A percentile compares a stretch with the other conserved stretches of the same genome.
These are phyloP conservation scores for Boletus patriciae DNA, from an alignment of 768 basidiomycete species.

Conservation along the genomic window DNA sequence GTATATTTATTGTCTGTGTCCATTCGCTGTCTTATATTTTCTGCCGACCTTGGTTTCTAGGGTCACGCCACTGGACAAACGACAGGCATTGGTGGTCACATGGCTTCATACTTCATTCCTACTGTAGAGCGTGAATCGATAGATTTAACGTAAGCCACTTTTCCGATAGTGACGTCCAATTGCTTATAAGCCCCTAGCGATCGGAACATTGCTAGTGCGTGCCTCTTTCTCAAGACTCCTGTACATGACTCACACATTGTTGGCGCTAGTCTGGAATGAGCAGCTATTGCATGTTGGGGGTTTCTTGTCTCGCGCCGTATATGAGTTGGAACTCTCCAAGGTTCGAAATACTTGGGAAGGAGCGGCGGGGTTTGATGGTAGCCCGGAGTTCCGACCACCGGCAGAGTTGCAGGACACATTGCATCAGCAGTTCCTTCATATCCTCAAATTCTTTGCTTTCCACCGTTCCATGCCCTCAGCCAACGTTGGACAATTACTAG, in stretches of 20 bases:
- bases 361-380: background rate
- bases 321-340: background rate
- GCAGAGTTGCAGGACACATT: background rate
- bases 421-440: slow-evolving; percentile 65
- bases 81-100: background rate
- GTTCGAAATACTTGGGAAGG: background rate
- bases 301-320: background rate
- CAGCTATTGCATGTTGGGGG: background rate
- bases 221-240: no score
- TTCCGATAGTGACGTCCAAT: background rate
- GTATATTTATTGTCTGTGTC: slow-evolving; percentile 73
- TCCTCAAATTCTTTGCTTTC: slow-evolving; percentile 54
- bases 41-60: slow-evolving; percentile 20
- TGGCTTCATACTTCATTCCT: background rate
- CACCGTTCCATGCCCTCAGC: slow-evolving; percentile 61
- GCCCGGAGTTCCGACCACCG: background rate
- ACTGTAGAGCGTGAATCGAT: background rate
- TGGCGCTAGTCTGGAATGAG: background rate
- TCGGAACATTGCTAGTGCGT: background rate
- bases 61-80: background rate
- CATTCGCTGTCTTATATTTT: no score
- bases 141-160: background rate
- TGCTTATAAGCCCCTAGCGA: background rate
- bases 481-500: slow-evolving; percentile 66
- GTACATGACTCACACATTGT: no score